A percentile compares a stretch with the other conserved stretches of the same genome.
phyloP scores from a whole-genome alignment of 495 filamentous ascomycete species.

The Lophium mytilinum region DNA sequence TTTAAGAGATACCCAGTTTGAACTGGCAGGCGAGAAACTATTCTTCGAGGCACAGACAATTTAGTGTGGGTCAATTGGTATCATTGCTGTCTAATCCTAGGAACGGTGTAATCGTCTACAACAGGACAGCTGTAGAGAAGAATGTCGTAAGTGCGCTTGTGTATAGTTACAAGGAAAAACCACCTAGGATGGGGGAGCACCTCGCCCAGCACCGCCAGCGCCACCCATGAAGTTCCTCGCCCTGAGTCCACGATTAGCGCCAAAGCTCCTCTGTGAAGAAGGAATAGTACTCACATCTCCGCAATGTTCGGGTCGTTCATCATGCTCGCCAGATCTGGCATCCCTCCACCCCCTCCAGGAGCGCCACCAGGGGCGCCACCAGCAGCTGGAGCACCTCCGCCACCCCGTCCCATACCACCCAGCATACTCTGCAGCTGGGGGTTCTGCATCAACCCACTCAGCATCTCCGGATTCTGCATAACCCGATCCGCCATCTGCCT shows the following conservation, averaged over 20 bases:
- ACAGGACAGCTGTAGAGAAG: background rate
- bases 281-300: conserved; percentile 60
- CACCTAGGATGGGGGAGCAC: background rate
- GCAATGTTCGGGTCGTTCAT: conserved; percentile 89
- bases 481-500: conserved; percentile 90
- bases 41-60: background rate
- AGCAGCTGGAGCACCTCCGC: conserved; percentile 32
- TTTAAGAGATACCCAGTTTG: too few species aligned
- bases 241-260: conserved; percentile 12
- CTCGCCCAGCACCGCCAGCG: conserved; percentile 21
- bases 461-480: conserved; percentile 89
- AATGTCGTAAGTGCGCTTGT: too few species aligned
- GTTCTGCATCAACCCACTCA: conserved; percentile 88
- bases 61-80: conserved; percentile 7
- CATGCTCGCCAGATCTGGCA: conserved; percentile 69
- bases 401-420: conserved; percentile 40
- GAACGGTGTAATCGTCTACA: background rate
- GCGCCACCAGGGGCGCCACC: conserved; percentile 44
- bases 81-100: conserved; percentile 19
- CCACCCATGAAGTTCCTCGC: conserved; percentile 36
- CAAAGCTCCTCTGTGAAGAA: background rate
- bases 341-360: conserved; percentile 56
- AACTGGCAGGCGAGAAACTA: too few species aligned
- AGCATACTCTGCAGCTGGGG: conserved; percentile 76
- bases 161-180: background rate